These are phyloP conservation scores for Penicillium verrucosum DNA, from an alignment of 2,329 filamentous ascomycete genomes.

Conservation along the genomic window DNA sequence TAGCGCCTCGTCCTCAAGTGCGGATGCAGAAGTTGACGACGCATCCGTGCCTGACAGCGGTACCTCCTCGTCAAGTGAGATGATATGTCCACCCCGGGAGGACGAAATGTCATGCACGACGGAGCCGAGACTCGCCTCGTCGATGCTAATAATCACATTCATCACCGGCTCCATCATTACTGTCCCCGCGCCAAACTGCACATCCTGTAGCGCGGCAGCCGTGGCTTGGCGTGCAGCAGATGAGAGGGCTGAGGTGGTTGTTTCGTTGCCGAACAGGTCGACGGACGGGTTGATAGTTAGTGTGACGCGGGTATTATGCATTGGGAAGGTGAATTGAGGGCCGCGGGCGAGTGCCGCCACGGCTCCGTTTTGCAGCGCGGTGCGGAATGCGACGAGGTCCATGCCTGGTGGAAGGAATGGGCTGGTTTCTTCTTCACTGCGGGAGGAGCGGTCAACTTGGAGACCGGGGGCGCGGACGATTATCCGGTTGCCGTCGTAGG, in stretches of 20 bases:
- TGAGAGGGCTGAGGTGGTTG: slow-evolving; percentile 64
- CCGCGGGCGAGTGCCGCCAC: slow-evolving; percentile 81
- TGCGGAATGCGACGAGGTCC: slow-evolving; percentile 48
- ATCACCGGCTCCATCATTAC: slow-evolving; percentile 90
- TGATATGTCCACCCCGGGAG: slow-evolving; percentile 67
- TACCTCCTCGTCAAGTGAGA: slow-evolving; percentile 63
- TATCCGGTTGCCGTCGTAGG: slow-evolving; percentile 68
- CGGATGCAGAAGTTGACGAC: slow-evolving; percentile 8
- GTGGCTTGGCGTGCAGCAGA: slow-evolving; percentile 68
- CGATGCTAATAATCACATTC: slow-evolving; percentile 80
- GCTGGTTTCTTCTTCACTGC: slow-evolving; percentile 39
- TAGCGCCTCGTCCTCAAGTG: slow-evolving; percentile 28
- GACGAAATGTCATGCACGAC: slow-evolving; percentile 80
- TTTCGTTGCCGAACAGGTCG: slow-evolving; percentile 65
- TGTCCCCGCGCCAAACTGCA: slow-evolving; percentile 41
- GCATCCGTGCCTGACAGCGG: slow-evolving; percentile 30
- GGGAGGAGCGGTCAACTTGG: slow-evolving; percentile 34
- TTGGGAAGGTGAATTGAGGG: slow-evolving; percentile 72
- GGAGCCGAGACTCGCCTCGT: slow-evolving; percentile 73
- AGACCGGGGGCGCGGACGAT: slow-evolving; percentile 54
- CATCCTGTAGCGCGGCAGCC: slow-evolving; percentile 63
- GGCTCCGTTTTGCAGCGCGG: slow-evolving; percentile 70
- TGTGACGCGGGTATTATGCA: slow-evolving; percentile 71
- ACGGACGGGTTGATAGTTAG: slow-evolving; percentile 64
- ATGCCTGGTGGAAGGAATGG: slow-evolving; percentile 56